A percentile compares a stretch with the other conserved stretches of the same genome.
These are phyloP conservation scores for Fraxinus velutina DNA, from an alignment of 305 asterid species.

Conservation along the genomic window DNA sequence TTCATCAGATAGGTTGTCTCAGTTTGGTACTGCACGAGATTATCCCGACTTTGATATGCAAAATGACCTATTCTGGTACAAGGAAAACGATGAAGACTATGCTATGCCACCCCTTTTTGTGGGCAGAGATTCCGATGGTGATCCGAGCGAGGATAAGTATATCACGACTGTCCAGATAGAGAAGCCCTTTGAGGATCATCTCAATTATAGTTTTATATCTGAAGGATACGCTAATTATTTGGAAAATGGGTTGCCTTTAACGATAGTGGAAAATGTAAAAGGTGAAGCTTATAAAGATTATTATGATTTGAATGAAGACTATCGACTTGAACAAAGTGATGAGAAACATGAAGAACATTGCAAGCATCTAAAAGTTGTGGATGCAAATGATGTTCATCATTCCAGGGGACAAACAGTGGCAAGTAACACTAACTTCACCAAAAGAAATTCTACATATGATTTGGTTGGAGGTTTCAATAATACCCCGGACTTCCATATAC, in stretches of 20 bases:
- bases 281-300: slow-evolving; percentile 36
- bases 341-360: slow-evolving; percentile 21
- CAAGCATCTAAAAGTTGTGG: slow-evolving; percentile 24
- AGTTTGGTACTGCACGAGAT: slow-evolving; percentile 91
- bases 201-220: slow-evolving; percentile 22
- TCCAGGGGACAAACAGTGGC: slow-evolving; percentile 15
- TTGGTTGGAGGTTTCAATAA: slow-evolving; percentile 32
- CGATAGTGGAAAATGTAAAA: slow-evolving; percentile 18
- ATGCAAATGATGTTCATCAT: slow-evolving; percentile 18
- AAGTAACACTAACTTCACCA: slow-evolving; percentile 20
- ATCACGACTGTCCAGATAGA: slow-evolving; percentile 47
- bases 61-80: slow-evolving; percentile 76
- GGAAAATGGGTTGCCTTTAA: slow-evolving; percentile 30
- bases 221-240: slow-evolving; percentile 23
- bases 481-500: slow-evolving; percentile 25
- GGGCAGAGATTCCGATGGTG: slow-evolving; percentile 42
- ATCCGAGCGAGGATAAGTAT: slow-evolving; percentile 79
- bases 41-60: slow-evolving; percentile 98
- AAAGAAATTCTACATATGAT: slow-evolving; percentile 27
- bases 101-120: slow-evolving; percentile 50
- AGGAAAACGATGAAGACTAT: slow-evolving; percentile 78
- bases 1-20: slow-evolving; percentile 81
- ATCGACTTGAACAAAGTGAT: slow-evolving; percentile 33
- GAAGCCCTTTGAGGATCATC: slow-evolving; percentile 22
- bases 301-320: slow-evolving; percentile 36